Evolutionary conservation across 2,329 filamentous ascomycete species (phyloP).

Genomic region (Tolypocladium ovalisporum): DNA sequence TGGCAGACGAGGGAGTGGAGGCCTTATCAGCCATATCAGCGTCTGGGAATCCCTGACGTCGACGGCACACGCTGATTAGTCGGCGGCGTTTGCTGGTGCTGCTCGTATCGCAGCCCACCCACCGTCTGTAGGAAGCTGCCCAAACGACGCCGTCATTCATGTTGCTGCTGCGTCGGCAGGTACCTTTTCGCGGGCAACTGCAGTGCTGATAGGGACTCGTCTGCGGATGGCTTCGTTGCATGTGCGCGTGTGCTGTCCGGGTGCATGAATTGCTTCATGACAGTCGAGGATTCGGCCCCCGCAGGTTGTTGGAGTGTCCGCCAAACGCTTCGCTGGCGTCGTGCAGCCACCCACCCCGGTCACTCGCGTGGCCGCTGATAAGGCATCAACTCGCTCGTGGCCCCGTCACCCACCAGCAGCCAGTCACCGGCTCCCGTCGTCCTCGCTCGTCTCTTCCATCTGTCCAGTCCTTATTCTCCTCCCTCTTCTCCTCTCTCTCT

Average conservation of each 20-base stretch:
- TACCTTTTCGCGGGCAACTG: no score
- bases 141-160: background rate
- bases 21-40: background rate
- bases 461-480: background rate
- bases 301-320: background rate
- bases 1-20: no score
- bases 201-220: no score
- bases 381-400: background rate
- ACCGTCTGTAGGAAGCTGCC: background rate
- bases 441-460: background rate
- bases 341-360: background rate
- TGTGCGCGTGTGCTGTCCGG: no score
- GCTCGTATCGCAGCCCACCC: background rate
- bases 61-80: background rate
- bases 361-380: background rate
- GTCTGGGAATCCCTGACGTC: background rate
- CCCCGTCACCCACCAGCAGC: background rate
- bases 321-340: background rate
- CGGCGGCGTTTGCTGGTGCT: background rate
- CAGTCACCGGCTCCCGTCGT: background rate
- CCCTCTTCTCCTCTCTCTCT: background rate
- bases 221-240: no score
- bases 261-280: no score
- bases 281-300: no score
- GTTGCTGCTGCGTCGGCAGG: no score